These are phyloP conservation scores for Cadophora malorum DNA, from an alignment of 2,329 filamentous ascomycete species.

Conservation along the genomic window DNA sequence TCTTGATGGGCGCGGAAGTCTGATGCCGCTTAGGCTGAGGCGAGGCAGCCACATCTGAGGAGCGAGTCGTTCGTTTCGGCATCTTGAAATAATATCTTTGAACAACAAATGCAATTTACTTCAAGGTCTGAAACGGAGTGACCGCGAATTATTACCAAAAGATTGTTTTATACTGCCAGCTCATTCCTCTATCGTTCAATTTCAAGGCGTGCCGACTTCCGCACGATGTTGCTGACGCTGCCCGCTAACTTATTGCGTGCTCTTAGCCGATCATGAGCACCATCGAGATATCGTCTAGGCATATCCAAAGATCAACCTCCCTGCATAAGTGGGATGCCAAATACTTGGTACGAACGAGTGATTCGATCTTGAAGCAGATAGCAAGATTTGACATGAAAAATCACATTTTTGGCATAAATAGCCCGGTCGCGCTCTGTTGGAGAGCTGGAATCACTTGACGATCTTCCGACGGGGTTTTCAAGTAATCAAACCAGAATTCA, in stretches of 20 bases:
- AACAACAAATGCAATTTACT: background rate
- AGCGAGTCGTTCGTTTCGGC: slow-evolving; percentile 20
- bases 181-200: background rate
- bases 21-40: slow-evolving; percentile 6
- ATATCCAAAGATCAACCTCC: background rate
- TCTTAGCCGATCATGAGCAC: slow-evolving; percentile 29
- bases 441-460: background rate
- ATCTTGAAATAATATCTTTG: background rate
- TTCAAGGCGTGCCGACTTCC: background rate
- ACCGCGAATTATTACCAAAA: too few relatives aligned
- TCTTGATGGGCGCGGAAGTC: slow-evolving; percentile 1
- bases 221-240: slow-evolving; percentile 6
- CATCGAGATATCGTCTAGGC: slow-evolving; percentile 10
- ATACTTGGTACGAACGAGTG: background rate
- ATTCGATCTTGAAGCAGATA: background rate
- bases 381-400: background rate
- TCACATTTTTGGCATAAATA: background rate
- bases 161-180: background rate
- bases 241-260: slow-evolving; percentile 34
- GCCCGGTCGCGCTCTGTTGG: background rate
- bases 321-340: slow-evolving; percentile 13
- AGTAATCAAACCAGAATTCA: background rate
- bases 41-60: background rate
- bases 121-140: too few relatives aligned
- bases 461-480: background rate